Evolutionary conservation across 2,329 filamentous ascomycete species (phyloP), one percentile per base, ranked within the genome.

Genomic region (Moelleriella libera): DNA sequence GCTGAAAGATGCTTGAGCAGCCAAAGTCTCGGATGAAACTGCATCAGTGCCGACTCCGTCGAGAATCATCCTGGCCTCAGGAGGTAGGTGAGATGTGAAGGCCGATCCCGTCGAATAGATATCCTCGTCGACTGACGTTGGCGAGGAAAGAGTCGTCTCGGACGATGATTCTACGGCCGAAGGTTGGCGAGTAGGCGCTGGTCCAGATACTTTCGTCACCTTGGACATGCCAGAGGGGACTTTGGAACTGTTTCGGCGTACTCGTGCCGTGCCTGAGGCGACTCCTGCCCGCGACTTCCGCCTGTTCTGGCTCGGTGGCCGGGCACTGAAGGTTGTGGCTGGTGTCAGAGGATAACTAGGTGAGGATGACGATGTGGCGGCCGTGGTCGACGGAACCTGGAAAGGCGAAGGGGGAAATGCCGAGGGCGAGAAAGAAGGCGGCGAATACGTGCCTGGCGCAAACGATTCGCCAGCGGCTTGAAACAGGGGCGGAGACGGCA

Each of bases 1-100:
- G 8, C 8, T 3, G 12, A 37, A 32, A 50, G 51, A 53, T 10
- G 52, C 49, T 8, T 54, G 52, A 14, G 32, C 34, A 14, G 53
- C 55, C 41, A 55, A 11, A 7, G 39, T 53, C 10, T 50, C 46
- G n/a, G 45, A 34, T 44, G 54, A 51, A 1, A 57, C 57, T 5
- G 59, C 56, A 30, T 45, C 57, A 52, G 63, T 57, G 31, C 62
- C 60, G 10, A 63, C 46, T 6, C 61, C 61, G 6, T 48, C 50
- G 40, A 60, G 54, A 52, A 72, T 57, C 65, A 68, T 65, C 53
- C 64, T 69, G 2, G 65, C 62, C 45, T 72, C 68, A 1, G 63
- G 52, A 0, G 69, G 62, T 6, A 72, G 53, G 49, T 70, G 64
- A 0, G 66, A 55, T 0, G 68, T 71, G 46, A 72, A 72, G 1